Conservation (phyloP, 2,329 filamentous ascomycete species). For the Fusarium tuaranense region DNA sequence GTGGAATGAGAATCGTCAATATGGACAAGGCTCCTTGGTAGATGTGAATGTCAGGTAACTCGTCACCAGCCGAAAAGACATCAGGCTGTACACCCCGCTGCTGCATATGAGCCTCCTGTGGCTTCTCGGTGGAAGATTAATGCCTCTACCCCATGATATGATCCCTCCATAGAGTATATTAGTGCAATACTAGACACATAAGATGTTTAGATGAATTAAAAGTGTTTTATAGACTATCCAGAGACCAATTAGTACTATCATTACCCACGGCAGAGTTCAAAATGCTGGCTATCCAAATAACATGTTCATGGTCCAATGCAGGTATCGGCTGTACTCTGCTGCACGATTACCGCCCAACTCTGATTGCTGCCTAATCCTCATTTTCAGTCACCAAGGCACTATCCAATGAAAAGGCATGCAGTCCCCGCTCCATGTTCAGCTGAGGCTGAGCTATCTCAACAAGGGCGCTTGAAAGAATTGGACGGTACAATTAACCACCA, state of each 20-base stretch:
- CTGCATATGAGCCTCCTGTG: not conserved
- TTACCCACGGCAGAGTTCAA: too few relatives aligned
- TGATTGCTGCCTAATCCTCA: not conserved
- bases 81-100: not conserved
- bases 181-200: not conserved
- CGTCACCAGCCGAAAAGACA: not conserved
- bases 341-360: not conserved
- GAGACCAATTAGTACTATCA: too few relatives aligned
- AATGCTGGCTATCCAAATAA: not conserved
- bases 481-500: not conserved
- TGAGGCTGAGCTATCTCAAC: not conserved
- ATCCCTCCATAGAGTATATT: not conserved
- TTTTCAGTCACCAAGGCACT: not conserved
- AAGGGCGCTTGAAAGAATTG: too few relatives aligned
- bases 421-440: not conserved
- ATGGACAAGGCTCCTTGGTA: not conserved
- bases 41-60: not conserved
- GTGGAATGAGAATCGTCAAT: not conserved
- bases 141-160: not conserved
- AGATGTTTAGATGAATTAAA: not conserved
- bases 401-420: not conserved
- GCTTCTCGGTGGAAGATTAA: not conserved
- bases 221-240: not conserved
- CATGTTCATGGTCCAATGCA: not conserved
- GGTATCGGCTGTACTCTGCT: not conserved